phyloP scores from a whole-genome alignment of 352 stramenopile species.

The Phytophthora tentaculata region DNA sequence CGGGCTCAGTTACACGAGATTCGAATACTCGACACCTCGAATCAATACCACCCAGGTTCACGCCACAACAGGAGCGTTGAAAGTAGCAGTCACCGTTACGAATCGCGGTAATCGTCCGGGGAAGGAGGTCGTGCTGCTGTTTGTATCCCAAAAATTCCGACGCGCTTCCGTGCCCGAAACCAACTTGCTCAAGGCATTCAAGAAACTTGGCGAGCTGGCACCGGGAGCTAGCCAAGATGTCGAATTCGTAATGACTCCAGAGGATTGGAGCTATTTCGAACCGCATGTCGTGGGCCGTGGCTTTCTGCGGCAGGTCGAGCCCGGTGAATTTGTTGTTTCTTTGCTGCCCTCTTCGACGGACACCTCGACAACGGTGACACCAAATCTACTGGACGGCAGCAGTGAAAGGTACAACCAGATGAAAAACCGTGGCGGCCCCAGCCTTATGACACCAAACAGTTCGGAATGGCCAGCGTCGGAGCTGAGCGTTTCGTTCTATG shows the following conservation, averaged over 20 bases:
- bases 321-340: conserved; percentile 64
- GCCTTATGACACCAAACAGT: not conserved
- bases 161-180: conserved; percentile 60
- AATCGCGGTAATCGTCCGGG: conserved; percentile 59
- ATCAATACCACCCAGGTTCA: conserved; percentile 46
- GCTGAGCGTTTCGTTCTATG: conserved; percentile 33
- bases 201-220: conserved; percentile 57
- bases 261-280: conserved; percentile 66
- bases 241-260: conserved; percentile 45
- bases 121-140: conserved; percentile 79
- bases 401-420: conserved; percentile 12
- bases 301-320: conserved; percentile 44
- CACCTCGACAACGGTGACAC: conserved; percentile 6
- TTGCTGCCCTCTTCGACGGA: conserved; percentile 33
- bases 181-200: conserved; percentile 82
- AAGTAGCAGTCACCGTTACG: conserved; percentile 62
- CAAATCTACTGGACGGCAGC: conserved; percentile 1
- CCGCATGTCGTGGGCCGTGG: conserved; percentile 49
- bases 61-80: conserved; percentile 36
- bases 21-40: conserved; percentile 62
- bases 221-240: conserved; percentile 41
- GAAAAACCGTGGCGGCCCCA: conserved; percentile 13
- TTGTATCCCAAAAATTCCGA: conserved; percentile 63
- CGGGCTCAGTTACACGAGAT: conserved; percentile 71
- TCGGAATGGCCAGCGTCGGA: conserved; percentile 3